Conservation (phyloP, 2,329 filamentous ascomycete species). For the Aspergillus latus region DNA sequence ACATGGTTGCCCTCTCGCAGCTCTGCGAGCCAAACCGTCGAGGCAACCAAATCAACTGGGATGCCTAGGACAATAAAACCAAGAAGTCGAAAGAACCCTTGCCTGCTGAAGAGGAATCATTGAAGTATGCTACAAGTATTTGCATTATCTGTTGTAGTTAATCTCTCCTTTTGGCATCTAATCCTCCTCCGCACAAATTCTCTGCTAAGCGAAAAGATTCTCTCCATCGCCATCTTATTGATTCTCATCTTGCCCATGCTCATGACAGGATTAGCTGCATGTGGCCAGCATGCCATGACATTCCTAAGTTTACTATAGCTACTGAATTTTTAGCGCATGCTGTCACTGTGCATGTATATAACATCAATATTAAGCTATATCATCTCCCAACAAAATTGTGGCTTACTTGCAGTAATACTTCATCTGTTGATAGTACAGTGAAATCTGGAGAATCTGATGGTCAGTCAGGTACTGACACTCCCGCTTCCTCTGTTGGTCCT, state of each 20-base stretch:
- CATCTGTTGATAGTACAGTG: background rate
- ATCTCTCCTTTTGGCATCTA: conserved; percentile 24
- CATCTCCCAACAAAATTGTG: conserved; percentile 13
- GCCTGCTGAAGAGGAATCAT: background rate
- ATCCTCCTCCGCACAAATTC: conserved; percentile 27
- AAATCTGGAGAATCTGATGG: conserved; percentile 13
- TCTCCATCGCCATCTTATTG: conserved; percentile 26
- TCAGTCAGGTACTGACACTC: conserved; percentile 8
- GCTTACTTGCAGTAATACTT: conserved; percentile 11
- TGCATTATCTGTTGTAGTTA: conserved; percentile 30
- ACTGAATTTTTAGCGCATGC: conserved; percentile 24
- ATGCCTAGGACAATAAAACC: conserved; percentile 15
- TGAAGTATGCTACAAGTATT: conserved; percentile 25
- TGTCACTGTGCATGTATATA: conserved; percentile 16
- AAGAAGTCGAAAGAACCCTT: conserved; percentile 20
- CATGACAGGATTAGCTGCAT: conserved; percentile 24
- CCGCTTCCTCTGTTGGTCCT: too few relatives aligned
- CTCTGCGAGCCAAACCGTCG: conserved; percentile 26
- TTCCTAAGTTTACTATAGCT: conserved; percentile 23
- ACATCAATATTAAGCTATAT: conserved; percentile 20
- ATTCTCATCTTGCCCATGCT: conserved; percentile 22
- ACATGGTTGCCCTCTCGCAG: conserved; percentile 27
- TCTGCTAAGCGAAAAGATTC: conserved; percentile 25
- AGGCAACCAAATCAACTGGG: conserved; percentile 27
- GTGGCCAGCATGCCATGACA: conserved; percentile 18